These are phyloP conservation scores for Pyrenophora teres DNA, from an alignment of 2,329 filamentous ascomycete species.

Conservation along the genomic window DNA sequence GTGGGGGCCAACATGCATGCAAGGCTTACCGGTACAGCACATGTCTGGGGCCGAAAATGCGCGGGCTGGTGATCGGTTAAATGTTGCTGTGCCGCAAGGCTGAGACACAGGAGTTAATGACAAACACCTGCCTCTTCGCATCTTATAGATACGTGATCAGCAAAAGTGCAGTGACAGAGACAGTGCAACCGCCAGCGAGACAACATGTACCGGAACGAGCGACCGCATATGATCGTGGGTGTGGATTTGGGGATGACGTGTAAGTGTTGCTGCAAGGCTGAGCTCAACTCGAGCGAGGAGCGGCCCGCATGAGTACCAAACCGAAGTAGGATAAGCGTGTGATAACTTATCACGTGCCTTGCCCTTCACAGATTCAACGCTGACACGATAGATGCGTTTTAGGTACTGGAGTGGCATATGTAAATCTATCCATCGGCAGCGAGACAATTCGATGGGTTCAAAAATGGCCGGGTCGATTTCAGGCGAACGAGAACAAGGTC, in stretches of 20 bases:
- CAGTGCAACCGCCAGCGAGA: slow-evolving; percentile 1
- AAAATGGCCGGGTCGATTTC: slow-evolving; percentile 60
- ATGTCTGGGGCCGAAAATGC: slow-evolving; percentile 12
- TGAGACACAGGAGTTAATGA: slow-evolving; percentile 17
- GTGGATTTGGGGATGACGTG: slow-evolving; percentile 48
- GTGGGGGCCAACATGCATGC: neutral
- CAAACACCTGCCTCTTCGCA: slow-evolving; percentile 4
- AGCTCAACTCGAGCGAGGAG: neutral
- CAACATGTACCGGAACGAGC: slow-evolving; percentile 24
- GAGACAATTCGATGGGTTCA: slow-evolving; percentile 45
- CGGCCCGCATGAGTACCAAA: neutral
- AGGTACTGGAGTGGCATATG: slow-evolving; percentile 48
- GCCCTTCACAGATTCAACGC: neutral
- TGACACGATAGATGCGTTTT: neutral
- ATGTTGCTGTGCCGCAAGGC: slow-evolving; percentile 30
- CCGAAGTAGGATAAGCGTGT: slow-evolving; percentile 4
- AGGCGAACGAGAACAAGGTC: slow-evolving; percentile 61
- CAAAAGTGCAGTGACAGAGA: neutral
- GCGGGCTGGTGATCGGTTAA: slow-evolving; percentile 2
- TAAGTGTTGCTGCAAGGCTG: slow-evolving; percentile 25
- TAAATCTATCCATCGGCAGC: slow-evolving; percentile 43
- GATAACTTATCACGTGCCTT: slow-evolving; percentile 4
- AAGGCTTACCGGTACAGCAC: neutral
- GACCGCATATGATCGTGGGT: slow-evolving; percentile 42
- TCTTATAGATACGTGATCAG: slow-evolving; percentile 10